Evolutionary conservation across 2,329 filamentous ascomycete genomes (phyloP), one percentile per base, ranked within the genome.

Genomic region (Pleomassaria siparia): DNA sequence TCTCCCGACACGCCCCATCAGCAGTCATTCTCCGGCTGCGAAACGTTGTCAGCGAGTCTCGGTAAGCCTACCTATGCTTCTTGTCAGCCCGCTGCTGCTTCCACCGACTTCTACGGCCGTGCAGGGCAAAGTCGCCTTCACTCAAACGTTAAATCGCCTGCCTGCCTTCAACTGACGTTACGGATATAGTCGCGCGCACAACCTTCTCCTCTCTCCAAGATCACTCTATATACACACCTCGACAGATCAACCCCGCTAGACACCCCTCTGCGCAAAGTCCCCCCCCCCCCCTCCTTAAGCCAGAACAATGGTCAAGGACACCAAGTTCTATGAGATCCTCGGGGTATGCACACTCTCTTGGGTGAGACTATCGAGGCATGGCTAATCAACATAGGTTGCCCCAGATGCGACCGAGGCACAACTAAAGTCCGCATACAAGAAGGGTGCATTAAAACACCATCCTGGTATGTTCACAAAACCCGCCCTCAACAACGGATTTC

Each of bases 391-490:
- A 22, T 58, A 95, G 89, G 88, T 95, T 60, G 57, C 87, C 62
- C 86, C 89, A 56, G 85, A 82, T 64, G 89, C 88, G 58, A 87
- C 87, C 49, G 92, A 97, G 64, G 78, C 86, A 60, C 88, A 96
- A 74, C 78, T 99, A 58, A 96, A 94, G 79, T 91, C 91, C 67
- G 91, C 86, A 62, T 95, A 94, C 81, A 91, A 89, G 74, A 84
- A 86, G 59, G 84, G 85, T 60, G 89, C 89, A 26, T 76, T 94
- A 52, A 94, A 92, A 75, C 87, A 86, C 72, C 89, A 95, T 67
- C 89, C 89, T 69, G 87, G 87, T 89, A 81, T 58, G 83, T 28
- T 30, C 29, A 29, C 10, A 15, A 29, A 58, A 62, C 45, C 63
- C 47, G 24, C 47, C 26, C n/a, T 2, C 16, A 33, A 40, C n/a